Conservation (phyloP, 2,329 filamentous ascomycete species). For the Alternaria sp. region DNA sequence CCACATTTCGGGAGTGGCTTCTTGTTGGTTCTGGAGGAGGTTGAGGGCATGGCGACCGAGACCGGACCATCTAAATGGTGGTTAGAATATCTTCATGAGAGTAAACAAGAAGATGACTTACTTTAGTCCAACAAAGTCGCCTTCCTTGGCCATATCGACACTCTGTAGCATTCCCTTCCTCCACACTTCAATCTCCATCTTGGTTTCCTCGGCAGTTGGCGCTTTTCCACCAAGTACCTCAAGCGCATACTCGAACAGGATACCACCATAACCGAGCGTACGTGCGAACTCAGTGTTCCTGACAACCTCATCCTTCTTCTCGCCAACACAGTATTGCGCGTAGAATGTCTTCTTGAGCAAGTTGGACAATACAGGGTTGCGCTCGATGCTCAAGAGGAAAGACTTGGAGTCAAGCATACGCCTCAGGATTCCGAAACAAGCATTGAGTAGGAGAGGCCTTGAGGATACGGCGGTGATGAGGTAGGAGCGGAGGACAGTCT, state of each 20-base stretch:
- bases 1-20: conserved; percentile 70
- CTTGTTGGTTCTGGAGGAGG: conserved; percentile 68
- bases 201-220: conserved; percentile 61
- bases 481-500: conserved; percentile 72
- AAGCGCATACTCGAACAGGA: conserved; percentile 83
- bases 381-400: conserved; percentile 74
- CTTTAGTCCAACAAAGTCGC: conserved; percentile 65
- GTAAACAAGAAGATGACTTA: conserved; percentile 30
- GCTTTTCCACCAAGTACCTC: conserved; percentile 77
- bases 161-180: conserved; percentile 76
- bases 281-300: conserved; percentile 68
- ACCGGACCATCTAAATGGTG: conserved; percentile 71
- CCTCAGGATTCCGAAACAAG: conserved; percentile 73
- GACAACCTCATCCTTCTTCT: conserved; percentile 72
- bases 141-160: conserved; percentile 62
- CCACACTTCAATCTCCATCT: conserved; percentile 75
- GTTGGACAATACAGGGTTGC: conserved; percentile 73
- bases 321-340: conserved; percentile 88
- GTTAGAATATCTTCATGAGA: conserved; percentile 23
- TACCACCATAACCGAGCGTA: conserved; percentile 82
- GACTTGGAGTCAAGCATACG: conserved; percentile 74
- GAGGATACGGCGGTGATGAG: conserved; percentile 75
- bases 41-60: conserved; percentile 77
- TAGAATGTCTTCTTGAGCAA: conserved; percentile 86
- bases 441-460: conserved; percentile 71